These are phyloP conservation scores for Aspergillus sp. DNA, from an alignment of 2,329 filamentous ascomycete species.

Conservation along the genomic window DNA sequence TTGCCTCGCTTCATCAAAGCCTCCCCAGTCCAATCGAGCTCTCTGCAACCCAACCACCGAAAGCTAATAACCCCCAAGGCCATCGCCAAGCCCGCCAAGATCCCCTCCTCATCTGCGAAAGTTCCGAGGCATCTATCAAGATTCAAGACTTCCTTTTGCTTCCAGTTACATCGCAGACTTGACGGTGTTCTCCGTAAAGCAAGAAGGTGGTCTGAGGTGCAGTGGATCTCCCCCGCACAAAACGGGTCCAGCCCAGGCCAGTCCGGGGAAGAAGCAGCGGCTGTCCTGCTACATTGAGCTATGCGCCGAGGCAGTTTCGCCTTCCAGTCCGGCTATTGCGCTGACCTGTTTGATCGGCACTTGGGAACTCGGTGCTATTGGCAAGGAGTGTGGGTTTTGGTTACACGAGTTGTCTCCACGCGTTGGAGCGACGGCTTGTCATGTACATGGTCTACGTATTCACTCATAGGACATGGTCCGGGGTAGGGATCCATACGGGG, in stretches of 20 bases:
- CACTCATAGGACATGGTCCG: too few species aligned
- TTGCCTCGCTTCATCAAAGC: background rate
- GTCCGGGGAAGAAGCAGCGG: background rate
- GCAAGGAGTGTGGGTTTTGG: background rate
- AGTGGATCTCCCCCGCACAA: background rate
- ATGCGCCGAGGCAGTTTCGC: slow-evolving; percentile 9
- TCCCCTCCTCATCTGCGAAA: background rate
- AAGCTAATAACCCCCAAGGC: background rate
- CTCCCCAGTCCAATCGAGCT: background rate
- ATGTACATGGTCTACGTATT: too few species aligned
- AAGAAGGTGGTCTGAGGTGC: background rate
- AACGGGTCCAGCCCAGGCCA: background rate
- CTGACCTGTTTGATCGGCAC: background rate
- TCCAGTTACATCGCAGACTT: too few species aligned
- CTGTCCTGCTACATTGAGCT: background rate
- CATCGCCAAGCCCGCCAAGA: background rate
- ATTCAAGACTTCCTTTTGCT: background rate
- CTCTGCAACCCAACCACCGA: background rate
- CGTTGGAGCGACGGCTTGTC: too few species aligned
- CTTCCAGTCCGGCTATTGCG: slow-evolving; percentile 12
- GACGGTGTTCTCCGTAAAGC: too few species aligned
- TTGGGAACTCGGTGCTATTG: background rate
- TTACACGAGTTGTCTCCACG: too few species aligned
- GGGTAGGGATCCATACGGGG: too few species aligned
- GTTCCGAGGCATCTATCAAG: background rate